Evolutionary conservation across 441 rosid genomes (phyloP), one percentile per base, ranked within the genome.

Genomic region (Omphalea diandra): DNA sequence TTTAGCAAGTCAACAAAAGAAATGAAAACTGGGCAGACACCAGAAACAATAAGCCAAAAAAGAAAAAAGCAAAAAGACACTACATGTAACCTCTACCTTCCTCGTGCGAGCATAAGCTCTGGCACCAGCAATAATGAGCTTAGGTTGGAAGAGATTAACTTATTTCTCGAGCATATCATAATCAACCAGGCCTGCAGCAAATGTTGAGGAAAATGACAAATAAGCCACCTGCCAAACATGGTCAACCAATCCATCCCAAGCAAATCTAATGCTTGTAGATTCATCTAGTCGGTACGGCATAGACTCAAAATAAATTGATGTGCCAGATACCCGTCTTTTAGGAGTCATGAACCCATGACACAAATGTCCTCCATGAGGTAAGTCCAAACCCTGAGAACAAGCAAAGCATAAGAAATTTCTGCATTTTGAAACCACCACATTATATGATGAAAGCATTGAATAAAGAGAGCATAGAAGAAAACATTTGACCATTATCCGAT

Each of bases 311-410:
- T 90, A 94, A 59, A 91, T 86, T 41, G 98, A 94, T 55, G 98
- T 94, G 58, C 86, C 98, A 74, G 98, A 91, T 17, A 94, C 97
- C 58, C 95, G 84, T 54, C 97, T 84, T 83, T 88, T 91, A 52
- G 95, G 84, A 53, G 98, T 91, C 98, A 91, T 90, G 79, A 91
- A 94, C n/a, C 98, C 98, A 81, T 91, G 97, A 71, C 97, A 91
- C 80, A 94, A 71, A 76, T 94, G 97, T 31, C 97, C 97, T 3
- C 96, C 98, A 61, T 94, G 97, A 74, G 97, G 91, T 63, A 94
- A 86, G 78, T 91, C 97, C 89, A 94, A 80, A 61, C 97, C 97
- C 95, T 88, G 62, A 33, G 24, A 61, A 27, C 27, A 70, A 2
- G 44, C 20, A 56, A 70, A 41, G 54, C 44, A 62, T 29, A 52